These are phyloP conservation scores for Fusarium solani-melongenae DNA, from an alignment of 2,329 filamentous ascomycete genomes.

Conservation along the genomic window DNA sequence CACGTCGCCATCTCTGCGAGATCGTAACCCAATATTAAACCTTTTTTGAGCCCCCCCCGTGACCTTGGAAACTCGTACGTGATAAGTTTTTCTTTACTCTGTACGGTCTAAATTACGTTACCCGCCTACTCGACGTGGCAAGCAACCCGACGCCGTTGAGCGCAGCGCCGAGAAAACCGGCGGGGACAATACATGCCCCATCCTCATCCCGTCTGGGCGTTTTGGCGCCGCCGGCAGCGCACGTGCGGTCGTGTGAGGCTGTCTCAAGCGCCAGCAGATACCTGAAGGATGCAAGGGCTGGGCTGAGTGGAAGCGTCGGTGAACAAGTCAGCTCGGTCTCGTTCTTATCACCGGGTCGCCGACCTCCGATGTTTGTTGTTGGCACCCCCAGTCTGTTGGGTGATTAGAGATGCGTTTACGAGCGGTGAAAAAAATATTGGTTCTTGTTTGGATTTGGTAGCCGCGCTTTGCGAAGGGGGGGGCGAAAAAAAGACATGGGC, in stretches of 20 bases:
- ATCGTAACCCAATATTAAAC: conserved; percentile 15
- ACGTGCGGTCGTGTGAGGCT: conserved; percentile 23
- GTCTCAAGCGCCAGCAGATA: not conserved
- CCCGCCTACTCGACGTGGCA: conserved; percentile 3
- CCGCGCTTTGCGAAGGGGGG: conserved; percentile 27
- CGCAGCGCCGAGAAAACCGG: not conserved
- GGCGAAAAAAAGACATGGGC: not conserved
- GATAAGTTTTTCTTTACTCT: not conserved
- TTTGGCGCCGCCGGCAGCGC: not conserved
- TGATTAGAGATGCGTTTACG: conserved; percentile 9
- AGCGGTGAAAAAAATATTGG: not conserved
- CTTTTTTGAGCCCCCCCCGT: not conserved
- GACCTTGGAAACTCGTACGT: conserved; percentile 13
- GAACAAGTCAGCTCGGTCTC: not conserved
- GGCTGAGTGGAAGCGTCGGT: not conserved
- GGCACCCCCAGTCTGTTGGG: not conserved
- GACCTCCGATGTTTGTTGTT: not conserved
- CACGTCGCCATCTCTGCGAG: conserved; percentile 25
- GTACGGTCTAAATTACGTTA: not conserved
- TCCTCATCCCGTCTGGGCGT: not conserved
- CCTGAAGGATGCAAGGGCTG: not conserved
- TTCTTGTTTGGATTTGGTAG: not conserved
- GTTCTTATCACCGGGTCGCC: not conserved
- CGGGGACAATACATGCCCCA: not conserved
- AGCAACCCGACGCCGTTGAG: not conserved